Conservation (phyloP, 768 basidiomycete genomes). For the Mycena pura region DNA sequence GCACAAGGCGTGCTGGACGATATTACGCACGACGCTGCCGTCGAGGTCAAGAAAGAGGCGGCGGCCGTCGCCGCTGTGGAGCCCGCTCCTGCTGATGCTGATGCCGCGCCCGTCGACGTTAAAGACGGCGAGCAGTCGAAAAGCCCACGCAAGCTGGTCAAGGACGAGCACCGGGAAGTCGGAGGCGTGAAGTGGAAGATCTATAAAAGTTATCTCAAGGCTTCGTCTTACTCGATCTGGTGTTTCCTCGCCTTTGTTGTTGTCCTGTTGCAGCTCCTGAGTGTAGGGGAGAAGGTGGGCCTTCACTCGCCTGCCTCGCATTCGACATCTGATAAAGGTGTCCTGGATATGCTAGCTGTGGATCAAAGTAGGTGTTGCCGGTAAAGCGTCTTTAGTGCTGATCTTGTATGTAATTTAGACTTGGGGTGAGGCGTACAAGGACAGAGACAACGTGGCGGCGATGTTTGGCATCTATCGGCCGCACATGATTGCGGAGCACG, state of each 20-base stretch:
- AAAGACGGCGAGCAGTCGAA: conserved; percentile 46
- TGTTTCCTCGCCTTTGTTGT: conserved; percentile 57
- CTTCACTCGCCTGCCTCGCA: neutral
- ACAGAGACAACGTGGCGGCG: neutral
- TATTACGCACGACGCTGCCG: conserved; percentile 60
- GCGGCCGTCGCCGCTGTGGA: no score
- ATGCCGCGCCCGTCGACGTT: conserved; percentile 32
- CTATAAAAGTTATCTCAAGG: conserved; percentile 73
- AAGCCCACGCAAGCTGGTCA: conserved; percentile 75
- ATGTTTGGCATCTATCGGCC: conserved; percentile 7
- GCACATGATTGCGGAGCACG: conserved; percentile 2
- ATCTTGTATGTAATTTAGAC: conserved; percentile 1
- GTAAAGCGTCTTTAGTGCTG: neutral
- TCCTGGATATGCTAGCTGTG: conserved; percentile 46
- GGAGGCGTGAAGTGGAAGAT: conserved; percentile 82
- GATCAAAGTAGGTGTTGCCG: conserved; percentile 55
- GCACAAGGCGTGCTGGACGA: conserved; percentile 65
- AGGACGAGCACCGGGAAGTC: conserved; percentile 81
- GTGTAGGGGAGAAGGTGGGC: conserved; percentile 59
- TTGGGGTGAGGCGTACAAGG: conserved; percentile 27
- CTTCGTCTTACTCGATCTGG: conserved; percentile 81
- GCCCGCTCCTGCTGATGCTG: no score
- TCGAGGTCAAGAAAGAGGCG: no score
- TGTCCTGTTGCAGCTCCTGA: conserved; percentile 51
- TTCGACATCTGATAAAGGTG: neutral